A percentile compares a stretch with the other conserved stretches of the same genome.
Conservation (phyloP, 768 basidiomycete species). For the Lentinus tigrinus region DNA sequence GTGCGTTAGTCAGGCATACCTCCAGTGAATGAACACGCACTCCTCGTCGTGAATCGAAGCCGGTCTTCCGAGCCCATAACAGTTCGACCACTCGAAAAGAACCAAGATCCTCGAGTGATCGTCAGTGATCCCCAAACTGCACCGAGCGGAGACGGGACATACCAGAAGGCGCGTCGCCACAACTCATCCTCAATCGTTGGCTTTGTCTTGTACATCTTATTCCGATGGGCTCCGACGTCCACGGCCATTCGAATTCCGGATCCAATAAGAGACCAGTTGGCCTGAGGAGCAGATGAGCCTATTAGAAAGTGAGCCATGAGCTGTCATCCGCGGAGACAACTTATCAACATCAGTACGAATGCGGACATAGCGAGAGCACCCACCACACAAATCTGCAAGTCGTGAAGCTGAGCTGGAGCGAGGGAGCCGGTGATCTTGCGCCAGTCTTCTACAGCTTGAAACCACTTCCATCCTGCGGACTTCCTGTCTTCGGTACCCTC, state of each 20-base stretch:
- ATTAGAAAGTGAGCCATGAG: slow-evolving; percentile 46
- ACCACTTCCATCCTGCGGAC: background rate
- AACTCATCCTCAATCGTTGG: slow-evolving; percentile 44
- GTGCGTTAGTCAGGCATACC: too few species aligned
- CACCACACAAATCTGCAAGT: slow-evolving; percentile 56
- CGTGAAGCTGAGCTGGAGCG: slow-evolving; percentile 53
- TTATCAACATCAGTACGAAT: slow-evolving; percentile 4
- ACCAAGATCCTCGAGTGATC: slow-evolving; percentile 9
- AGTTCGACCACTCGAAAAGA: slow-evolving; percentile 32
- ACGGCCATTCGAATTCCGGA: slow-evolving; percentile 47
- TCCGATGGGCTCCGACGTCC: slow-evolving; percentile 50
- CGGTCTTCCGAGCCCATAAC: slow-evolving; percentile 61
- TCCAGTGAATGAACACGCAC: too few species aligned
- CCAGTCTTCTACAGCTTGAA: slow-evolving; percentile 42
- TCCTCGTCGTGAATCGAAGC: slow-evolving; percentile 71
- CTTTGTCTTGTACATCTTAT: slow-evolving; percentile 28
- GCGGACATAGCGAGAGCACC: slow-evolving; percentile 18
- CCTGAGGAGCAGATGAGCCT: slow-evolving; percentile 39
- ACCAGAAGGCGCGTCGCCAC: slow-evolving; percentile 53
- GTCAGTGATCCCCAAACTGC: too few species aligned
- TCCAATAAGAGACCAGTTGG: slow-evolving; percentile 44
- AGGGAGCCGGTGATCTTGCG: slow-evolving; percentile 49
- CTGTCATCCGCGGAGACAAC: too few species aligned
- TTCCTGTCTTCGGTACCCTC: background rate
- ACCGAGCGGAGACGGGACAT: background rate